These are phyloP conservation scores for Alternaria sp. DNA, from an alignment of 2,329 filamentous ascomycete genomes.

Conservation along the genomic window DNA sequence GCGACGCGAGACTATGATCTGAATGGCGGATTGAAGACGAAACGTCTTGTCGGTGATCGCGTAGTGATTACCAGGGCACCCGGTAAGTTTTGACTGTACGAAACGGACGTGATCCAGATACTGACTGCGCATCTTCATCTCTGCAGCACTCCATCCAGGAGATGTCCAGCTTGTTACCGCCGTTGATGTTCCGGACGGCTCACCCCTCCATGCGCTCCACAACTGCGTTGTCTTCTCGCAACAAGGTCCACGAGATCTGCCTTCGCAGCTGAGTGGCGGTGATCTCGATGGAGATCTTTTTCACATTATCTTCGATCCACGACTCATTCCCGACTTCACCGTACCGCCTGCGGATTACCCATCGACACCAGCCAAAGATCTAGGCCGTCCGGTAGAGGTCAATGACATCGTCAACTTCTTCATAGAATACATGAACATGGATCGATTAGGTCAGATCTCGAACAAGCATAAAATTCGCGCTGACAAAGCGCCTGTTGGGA, in stretches of 20 bases:
- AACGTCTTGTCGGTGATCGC: constrained; percentile 32
- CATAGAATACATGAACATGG: constrained; percentile 61
- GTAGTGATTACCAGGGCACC: constrained; percentile 81
- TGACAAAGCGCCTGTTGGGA: constrained; percentile 46
- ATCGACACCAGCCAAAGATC: constrained; percentile 62
- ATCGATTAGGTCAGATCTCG: constrained; percentile 55
- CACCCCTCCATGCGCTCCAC: constrained; percentile 67
- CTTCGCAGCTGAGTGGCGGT: constrained; percentile 80
- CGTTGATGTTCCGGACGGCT: constrained; percentile 65
- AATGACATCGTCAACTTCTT: constrained; percentile 83
- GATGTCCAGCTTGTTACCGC: constrained; percentile 76
- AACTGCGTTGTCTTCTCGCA: constrained; percentile 85
- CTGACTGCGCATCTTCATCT: background rate
- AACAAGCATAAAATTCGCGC: constrained; percentile 54
- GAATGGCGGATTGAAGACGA: constrained; percentile 21
- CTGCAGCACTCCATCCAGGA: constrained; percentile 76
- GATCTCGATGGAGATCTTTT: constrained; percentile 87
- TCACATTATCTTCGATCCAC: constrained; percentile 77
- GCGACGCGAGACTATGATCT: constrained; percentile 59
- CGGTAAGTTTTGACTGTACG: background rate
- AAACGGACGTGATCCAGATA: background rate
- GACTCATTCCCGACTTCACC: constrained; percentile 56
- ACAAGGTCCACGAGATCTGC: constrained; percentile 75
- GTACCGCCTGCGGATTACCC: constrained; percentile 76
- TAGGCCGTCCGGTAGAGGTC: constrained; percentile 67